Base-by-base conservation (phyloP, 805 yeast species). In the Spathaspora passalidarum region DNA sequence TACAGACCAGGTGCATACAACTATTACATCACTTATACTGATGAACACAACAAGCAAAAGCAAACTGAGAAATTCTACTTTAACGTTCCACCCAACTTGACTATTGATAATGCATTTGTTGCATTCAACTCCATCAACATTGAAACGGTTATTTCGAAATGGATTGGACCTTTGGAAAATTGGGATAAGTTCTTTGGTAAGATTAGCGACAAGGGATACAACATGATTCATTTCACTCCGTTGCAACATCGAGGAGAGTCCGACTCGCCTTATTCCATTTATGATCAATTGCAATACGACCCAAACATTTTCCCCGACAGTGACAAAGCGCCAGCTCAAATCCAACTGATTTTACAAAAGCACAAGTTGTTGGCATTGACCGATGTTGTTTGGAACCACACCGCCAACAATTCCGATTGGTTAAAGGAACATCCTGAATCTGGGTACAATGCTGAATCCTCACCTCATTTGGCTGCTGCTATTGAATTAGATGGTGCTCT, bases 151-250 rank as follows among this genome's bases (percentile, higher is more conserved):
- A 80, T 92, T 3, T 88, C 97, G 34, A 92, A 92, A 68, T 89
- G 97, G 92, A 79, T 91, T 68, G 97, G 97, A 1, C 76, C 80
- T 1, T 61, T 74, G 26, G 60, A 62, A 1, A 64, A 78, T 11
- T 92, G 98, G 98, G 79, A 80, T 46, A 61, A 66, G 1, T 69
- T 86, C 46, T 86, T 92, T 48, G 61, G 63, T 1, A 77, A 78
- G 39, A 77, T 92, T 38, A 66, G 83, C 13, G 61, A 66, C 7
- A 94, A 94, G 64, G 91, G 94, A 17, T 92, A 92, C 70, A 94
- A 94, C 64, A 88, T 92, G 97, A 73, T 94, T 38, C 99, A 92
- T 69, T 92, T 92, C 63, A 91, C 97, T 5, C 99, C 99, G 0
- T 72, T 92, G 54, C 97, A 92, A 65, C 69, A 82, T 51, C 76